Base-by-base conservation (phyloP, 805 yeast genomes). In the Pichia insulana region DNA sequence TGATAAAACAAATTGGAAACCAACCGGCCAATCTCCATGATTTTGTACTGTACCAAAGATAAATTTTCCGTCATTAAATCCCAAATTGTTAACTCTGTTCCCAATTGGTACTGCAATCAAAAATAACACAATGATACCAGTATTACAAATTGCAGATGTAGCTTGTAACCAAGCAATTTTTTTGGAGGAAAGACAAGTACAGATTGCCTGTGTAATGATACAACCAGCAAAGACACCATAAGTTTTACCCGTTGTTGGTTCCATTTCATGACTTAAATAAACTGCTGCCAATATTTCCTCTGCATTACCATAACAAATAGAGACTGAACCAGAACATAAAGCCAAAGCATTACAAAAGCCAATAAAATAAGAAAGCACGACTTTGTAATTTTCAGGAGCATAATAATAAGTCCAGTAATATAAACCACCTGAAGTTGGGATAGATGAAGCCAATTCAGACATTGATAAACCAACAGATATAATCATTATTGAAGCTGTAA, bases 351-450 rank as follows among this genome's bases (percentile, higher is more conserved):
- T 80, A 6, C 83, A 70, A 52, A 78, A 72, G 5, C 88, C 90
- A 46, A 81, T 76, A 34, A 81, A 54, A 52, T 72, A 81, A 34
- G 81, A 74, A 27, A 79, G 57, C 0, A 79, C 76, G 16, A 72
- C 70, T 53, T 74, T 69, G 27, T 67, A 50, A 4, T 53, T 50
- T 38, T 66, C 71, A 2, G 86, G 88, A 20, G 87, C 77, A 55
- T 77, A 80, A 55, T 77, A 70, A 58, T 69, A 76, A 1, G 84
- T 75, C 79, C 83, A 78, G 59, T 73, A 77, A 55, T 79, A 83
- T 32, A 82, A 62, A 8, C 89, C 89, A 42, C 89, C 89, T 17
- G 83, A 74, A 1, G 89, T 81, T 22, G 90, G 89, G 49, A 78
- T 72, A 1, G 87, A 73, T 30, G 80, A 71, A 1, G 82, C 84